Base-by-base conservation (phyloP, 2,329 filamentous ascomycete genomes). In the Venturia pyrina region DNA sequence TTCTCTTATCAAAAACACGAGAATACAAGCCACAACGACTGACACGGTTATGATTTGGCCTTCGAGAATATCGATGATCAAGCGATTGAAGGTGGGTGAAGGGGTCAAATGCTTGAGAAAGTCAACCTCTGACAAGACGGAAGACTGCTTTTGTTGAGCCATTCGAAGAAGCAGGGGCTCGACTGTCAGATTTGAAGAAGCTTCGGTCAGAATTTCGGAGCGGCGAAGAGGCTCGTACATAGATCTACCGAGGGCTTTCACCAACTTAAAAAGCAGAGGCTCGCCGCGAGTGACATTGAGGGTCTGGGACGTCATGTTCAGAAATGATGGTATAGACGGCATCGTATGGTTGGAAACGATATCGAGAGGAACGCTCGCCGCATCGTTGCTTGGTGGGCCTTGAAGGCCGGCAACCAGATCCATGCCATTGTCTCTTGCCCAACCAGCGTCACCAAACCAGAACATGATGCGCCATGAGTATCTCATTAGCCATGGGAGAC, bases 1-100 rank as follows among this genome's bases (percentile, higher is more conserved):
- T 78, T 99, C 95, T 60, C 96, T 83, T 60, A 99, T 97, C 4
- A 99, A 79, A 70, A 99, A 99, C 53, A 99, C 87, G n/a, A 99
- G 80, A 67, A 99, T 97, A 76, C 98, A 99, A 66, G 89, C 92
- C 57, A 96, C 84, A 8, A 99, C 93, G 63, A 98, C 91, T 13
- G 96, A 79, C 6, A 97, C 79, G 0, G 93, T 99, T 70, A 99
- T 96, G 61, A 98, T 85, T 73, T 96, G 93, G 4, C 95, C 95
- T 78, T 99, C 95, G 3, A 97, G 79, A 0, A 93, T 85, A 70
- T 92, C 89, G 64, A 98, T 87, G 19, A 97, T 78, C 63, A 89
- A 83, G 61, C 88, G 86, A 75, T 98, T 98, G 66, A 96, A 73
- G 17, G 84, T 81, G 1, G 88, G 82, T 62, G 87, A 90, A 5